Evolutionary conservation across 1,284 basidiomycete genomes (phyloP), one percentile per base, ranked within the genome.

Genomic region (Ceratobasidium sp.): DNA sequence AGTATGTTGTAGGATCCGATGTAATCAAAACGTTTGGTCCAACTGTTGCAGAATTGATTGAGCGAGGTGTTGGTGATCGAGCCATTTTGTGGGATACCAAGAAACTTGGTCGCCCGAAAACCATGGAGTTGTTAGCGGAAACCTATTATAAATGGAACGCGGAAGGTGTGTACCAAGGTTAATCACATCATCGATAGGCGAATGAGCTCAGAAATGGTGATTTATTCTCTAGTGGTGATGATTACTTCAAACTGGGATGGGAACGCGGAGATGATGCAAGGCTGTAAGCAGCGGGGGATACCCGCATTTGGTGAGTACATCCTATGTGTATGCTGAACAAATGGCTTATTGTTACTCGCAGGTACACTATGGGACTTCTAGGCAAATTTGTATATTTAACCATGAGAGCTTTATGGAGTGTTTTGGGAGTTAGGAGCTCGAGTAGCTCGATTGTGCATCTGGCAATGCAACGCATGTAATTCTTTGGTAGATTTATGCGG

Each of bases 181-280:
- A 46, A 4, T 46, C 15, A 7, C 64, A 13, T 26, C 15, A n/a
- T 26, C 23, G 6, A 33, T 33, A 20, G 93, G 91, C 33, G 46
- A 48, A 7, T 48, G 46, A 48, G 46, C 17, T 48, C 17, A 7
- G 26, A 20, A 28, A 7, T 59, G 15, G 38, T 38, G 33, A 33
- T 33, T 33, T 33, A 4, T n/a, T n/a, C n/a, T n/a, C n/a, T 80
- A 92, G 92, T 93, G 66, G 90, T 93, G 17, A 92, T 93, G 84
- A 92, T 93, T 83, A 93, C 92, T 20, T 93, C 92, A 26, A 93
- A 93, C 84, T 91, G 89, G 81, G 86, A 89, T 46, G 92, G 92
- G 52, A 93, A 93, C 83, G 85, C 87, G 4, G 92, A 93, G 83
- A 91, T 93, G 80, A 92, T 92, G 88, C 85, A 91, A 84, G 92